A percentile compares a stretch with the other conserved stretches of the same genome.
Conservation (phyloP, 2,329 filamentous ascomycete species). For the Colletotrichum magnum region DNA sequence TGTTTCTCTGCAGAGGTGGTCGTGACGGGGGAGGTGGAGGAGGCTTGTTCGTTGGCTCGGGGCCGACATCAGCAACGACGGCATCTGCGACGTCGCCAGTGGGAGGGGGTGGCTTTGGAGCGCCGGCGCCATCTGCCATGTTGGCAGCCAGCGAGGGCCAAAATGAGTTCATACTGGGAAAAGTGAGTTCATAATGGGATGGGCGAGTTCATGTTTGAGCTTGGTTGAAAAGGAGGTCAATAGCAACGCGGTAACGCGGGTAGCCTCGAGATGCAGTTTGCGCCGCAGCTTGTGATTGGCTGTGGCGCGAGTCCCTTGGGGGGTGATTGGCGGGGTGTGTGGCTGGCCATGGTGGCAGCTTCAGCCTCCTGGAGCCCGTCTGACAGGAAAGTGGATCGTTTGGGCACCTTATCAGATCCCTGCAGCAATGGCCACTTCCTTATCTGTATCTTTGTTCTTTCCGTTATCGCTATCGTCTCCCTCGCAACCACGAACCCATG, state of each 20-base stretch:
- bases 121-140: constrained; percentile 46
- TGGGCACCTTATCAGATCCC: too few relatives aligned
- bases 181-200: constrained; percentile 15
- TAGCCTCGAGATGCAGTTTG: constrained; percentile 38
- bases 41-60: constrained; percentile 54
- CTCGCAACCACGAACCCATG: too few relatives aligned
- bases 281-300: constrained; percentile 38
- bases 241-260: constrained; percentile 22
- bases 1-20: constrained; percentile 45
- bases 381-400: background rate
- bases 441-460: too few relatives aligned
- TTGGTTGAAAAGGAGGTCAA: constrained; percentile 16
- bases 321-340: constrained; percentile 35
- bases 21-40: constrained; percentile 50
- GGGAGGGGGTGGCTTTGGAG: constrained; percentile 40
- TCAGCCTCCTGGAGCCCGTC: constrained; percentile 2
- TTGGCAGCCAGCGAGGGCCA: constrained; percentile 56
- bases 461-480: too few relatives aligned
- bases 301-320: constrained; percentile 4
- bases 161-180: constrained; percentile 59
- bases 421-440: too few relatives aligned
- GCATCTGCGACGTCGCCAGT: constrained; percentile 59
- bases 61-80: constrained; percentile 53
- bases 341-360: constrained; percentile 13
- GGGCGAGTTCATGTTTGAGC: constrained; percentile 19